These are phyloP conservation scores for Dictyostelium brefeldianum DNA, from an alignment of 78 protist species.

Conservation along the genomic window DNA sequence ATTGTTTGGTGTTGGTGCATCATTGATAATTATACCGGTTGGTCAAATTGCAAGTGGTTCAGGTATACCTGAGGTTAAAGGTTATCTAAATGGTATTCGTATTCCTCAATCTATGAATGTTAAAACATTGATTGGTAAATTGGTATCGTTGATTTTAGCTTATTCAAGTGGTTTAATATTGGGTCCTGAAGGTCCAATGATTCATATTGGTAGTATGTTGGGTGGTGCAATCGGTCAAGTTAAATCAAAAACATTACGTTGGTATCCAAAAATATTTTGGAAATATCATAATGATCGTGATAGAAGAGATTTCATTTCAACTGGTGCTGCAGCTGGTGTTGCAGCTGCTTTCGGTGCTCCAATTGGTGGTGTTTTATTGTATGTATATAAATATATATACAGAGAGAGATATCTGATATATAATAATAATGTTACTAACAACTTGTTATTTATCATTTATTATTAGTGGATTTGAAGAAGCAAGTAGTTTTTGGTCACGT, in stretches of 20 bases:
- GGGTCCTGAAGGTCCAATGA: slow-evolving; percentile 96
- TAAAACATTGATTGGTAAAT: slow-evolving; percentile 88
- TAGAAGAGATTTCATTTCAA: slow-evolving; percentile 90
- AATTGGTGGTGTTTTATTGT: slow-evolving; percentile 92
- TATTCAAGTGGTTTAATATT: slow-evolving; percentile 85
- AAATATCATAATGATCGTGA: slow-evolving; percentile 82
- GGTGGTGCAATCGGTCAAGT: slow-evolving; percentile 93
- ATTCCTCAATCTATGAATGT: slow-evolving; percentile 89
- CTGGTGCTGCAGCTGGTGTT: slow-evolving; percentile 98
- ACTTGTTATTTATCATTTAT: no score
- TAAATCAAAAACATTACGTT: slow-evolving; percentile 76
- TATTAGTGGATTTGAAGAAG: slow-evolving; percentile 93
- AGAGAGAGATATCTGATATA: no score
- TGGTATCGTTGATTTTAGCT: slow-evolving; percentile 65
- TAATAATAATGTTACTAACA: no score
- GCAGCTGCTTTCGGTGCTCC: slow-evolving; percentile 98
- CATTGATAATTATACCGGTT: slow-evolving; percentile 51
- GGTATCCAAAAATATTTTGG: slow-evolving; percentile 77
- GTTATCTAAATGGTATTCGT: slow-evolving; percentile 94
- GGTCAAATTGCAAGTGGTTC: slow-evolving; percentile 90
- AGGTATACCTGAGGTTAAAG: slow-evolving; percentile 95
- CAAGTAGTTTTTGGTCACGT: slow-evolving; percentile 86
- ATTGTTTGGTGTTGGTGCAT: slow-evolving; percentile 73
- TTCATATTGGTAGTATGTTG: slow-evolving; percentile 92
- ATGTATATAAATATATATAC: no score